These are phyloP conservation scores for Begonia peltatifolia DNA, from an alignment of 306 rosid genomes.

Conservation along the genomic window DNA sequence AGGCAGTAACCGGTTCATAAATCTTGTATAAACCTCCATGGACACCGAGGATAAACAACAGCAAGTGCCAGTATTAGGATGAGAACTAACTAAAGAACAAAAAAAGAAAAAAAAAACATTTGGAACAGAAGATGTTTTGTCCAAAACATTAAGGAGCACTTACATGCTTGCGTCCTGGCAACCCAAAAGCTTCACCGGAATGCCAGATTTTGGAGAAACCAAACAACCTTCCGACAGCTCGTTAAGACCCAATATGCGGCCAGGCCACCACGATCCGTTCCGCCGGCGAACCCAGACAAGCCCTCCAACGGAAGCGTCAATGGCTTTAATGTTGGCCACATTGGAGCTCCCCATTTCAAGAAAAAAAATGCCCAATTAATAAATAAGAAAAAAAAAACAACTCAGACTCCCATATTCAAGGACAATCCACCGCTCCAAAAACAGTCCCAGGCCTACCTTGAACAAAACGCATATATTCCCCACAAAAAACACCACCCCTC, in stretches of 20 bases:
- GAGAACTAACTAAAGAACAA: too few species aligned
- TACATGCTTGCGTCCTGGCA: slow-evolving; percentile 99
- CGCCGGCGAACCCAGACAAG: slow-evolving; percentile 97
- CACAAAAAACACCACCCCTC: neutral
- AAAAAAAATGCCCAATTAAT: neutral
- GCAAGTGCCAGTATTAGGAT: too few species aligned
- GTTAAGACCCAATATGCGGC: slow-evolving; percentile 81
- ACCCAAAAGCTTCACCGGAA: slow-evolving; percentile 96
- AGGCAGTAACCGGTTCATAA: too few species aligned
- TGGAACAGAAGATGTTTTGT: neutral
- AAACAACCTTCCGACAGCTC: slow-evolving; percentile 73
- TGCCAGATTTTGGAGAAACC: slow-evolving; percentile 93
- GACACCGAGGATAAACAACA: neutral
- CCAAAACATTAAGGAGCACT: slow-evolving; percentile 15
- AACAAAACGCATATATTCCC: too few species aligned
- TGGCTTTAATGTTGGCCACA: slow-evolving; percentile 44
- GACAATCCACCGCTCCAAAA: too few species aligned
- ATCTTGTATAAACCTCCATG: too few species aligned
- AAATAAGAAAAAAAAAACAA: slow-evolving; percentile 3
- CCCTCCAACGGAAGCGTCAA: slow-evolving; percentile 85
- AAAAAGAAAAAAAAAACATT: too few species aligned
- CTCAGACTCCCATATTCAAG: slow-evolving; percentile 7
- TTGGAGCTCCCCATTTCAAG: slow-evolving; percentile 69
- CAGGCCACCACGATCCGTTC: slow-evolving; percentile 99
- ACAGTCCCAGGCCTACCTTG: slow-evolving; percentile 1